A percentile compares a stretch with the other conserved stretches of the same genome.
These are phyloP conservation scores for Debaryomycetaceae sp. DNA, from an alignment of 1,139 yeast genomes.

Conservation along the genomic window DNA sequence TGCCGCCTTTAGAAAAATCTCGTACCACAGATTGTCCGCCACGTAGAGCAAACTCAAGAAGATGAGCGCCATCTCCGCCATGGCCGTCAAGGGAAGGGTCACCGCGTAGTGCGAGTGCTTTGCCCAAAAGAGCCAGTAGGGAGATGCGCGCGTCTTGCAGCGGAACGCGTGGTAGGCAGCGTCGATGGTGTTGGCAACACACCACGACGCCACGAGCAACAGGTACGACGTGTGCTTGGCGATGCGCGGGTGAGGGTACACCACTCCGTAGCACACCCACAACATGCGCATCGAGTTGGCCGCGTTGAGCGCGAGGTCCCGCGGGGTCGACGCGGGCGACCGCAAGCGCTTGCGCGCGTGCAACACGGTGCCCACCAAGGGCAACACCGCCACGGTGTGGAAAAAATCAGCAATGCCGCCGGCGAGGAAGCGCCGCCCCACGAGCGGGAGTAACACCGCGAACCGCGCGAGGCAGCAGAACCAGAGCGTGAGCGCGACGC, in stretches of 20 bases:
- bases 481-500: slow-evolving; percentile 44
- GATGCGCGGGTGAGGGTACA: slow-evolving; percentile 44
- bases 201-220: slow-evolving; percentile 42
- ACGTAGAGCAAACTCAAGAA: slow-evolving; percentile 48
- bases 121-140: slow-evolving; percentile 30
- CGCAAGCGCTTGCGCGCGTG: background rate
- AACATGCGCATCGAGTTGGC: slow-evolving; percentile 29
- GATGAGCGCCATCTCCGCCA: slow-evolving; percentile 50
- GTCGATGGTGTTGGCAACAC: slow-evolving; percentile 37
- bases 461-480: slow-evolving; percentile 49
- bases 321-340: background rate
- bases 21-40: slow-evolving; percentile 28
- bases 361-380: slow-evolving; percentile 17
- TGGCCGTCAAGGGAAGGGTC: slow-evolving; percentile 41
- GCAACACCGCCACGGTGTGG: slow-evolving; percentile 38
- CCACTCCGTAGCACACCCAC: slow-evolving; percentile 43
- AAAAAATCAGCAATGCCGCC: slow-evolving; percentile 70
- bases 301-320: background rate
- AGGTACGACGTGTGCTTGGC: slow-evolving; percentile 50
- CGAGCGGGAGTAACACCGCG: slow-evolving; percentile 51
- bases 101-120: slow-evolving; percentile 39
- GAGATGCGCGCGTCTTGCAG: slow-evolving; percentile 35
- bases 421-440: slow-evolving; percentile 57
- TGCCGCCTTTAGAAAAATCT: slow-evolving; percentile 21
- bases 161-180: slow-evolving; percentile 46